Evolutionary conservation across 2,329 filamentous ascomycete genomes (phyloP).

Genomic region (Aspergillus sp.): DNA sequence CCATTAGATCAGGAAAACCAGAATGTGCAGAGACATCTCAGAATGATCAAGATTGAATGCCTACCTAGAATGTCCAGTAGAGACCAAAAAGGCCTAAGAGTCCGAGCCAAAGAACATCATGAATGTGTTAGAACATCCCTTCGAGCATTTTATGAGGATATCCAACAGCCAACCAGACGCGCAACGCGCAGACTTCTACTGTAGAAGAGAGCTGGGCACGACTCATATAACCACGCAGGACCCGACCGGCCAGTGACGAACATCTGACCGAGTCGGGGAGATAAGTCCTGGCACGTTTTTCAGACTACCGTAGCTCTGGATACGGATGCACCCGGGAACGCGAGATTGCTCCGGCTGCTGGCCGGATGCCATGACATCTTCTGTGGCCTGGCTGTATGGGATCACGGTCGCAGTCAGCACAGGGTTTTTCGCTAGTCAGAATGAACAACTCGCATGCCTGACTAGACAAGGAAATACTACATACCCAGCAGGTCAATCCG

Average conservation of each 20-base stretch:
- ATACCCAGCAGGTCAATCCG: constrained; percentile 1
- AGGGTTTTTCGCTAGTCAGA: neutral
- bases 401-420: neutral
- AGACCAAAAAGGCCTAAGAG: no score
- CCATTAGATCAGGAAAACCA: no score
- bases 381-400: neutral
- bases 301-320: no score
- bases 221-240: neutral
- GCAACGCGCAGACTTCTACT: no score
- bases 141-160: no score
- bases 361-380: neutral
- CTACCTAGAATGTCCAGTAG: no score
- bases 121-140: no score
- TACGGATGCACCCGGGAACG: neutral
- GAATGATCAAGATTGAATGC: no score
- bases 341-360: neutral
- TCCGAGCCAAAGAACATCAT: no score
- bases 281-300: neutral
- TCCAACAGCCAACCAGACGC: no score
- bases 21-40: no score
- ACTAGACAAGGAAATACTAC: neutral
- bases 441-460: neutral
- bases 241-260: neutral
- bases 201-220: neutral
- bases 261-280: constrained; percentile 4